phyloP scores from a whole-genome alignment of 768 basidiomycete species.

The Inosperma sp. region DNA sequence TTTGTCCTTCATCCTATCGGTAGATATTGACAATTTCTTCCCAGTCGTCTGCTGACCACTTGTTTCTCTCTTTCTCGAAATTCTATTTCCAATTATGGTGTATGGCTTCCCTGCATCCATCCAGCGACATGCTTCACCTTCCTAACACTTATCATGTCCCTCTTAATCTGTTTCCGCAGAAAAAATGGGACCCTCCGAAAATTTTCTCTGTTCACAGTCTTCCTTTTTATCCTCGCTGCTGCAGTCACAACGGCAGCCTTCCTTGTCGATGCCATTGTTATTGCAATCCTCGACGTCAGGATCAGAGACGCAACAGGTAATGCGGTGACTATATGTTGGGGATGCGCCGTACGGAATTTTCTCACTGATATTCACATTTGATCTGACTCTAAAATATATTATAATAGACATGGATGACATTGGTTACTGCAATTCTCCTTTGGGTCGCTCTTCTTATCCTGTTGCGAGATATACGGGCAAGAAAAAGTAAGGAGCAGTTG shows the following conservation, averaged over 20 bases:
- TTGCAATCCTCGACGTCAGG: constrained; percentile 40
- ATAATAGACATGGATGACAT: constrained; percentile 49
- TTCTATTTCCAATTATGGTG: neutral
- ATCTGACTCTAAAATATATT: neutral
- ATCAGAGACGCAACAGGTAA: constrained; percentile 41
- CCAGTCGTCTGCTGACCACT: neutral
- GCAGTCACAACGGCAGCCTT: constrained; percentile 47
- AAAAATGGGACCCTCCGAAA: constrained; percentile 34
- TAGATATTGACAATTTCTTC: constrained; percentile 17
- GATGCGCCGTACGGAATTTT: constrained; percentile 39
- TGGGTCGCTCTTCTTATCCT: constrained; percentile 43
- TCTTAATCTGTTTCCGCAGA: constrained; percentile 41
- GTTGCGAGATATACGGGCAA: constrained; percentile 32
- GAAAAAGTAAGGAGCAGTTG: no score
- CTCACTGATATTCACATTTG: no score
- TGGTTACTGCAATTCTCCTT: constrained; percentile 44
- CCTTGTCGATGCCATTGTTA: constrained; percentile 49
- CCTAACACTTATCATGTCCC: constrained; percentile 44
- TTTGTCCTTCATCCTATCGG: constrained; percentile 56
- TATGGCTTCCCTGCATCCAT: constrained; percentile 2
- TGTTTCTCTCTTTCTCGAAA: no score
- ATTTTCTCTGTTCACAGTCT: constrained; percentile 38
- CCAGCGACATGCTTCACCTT: constrained; percentile 48
- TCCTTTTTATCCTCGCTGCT: constrained; percentile 36
- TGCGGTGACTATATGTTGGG: constrained; percentile 39